A percentile compares a stretch with the other conserved stretches of the same genome.
Conservation (phyloP, 78 protist species). For the Protostelium mycophagum region DNA sequence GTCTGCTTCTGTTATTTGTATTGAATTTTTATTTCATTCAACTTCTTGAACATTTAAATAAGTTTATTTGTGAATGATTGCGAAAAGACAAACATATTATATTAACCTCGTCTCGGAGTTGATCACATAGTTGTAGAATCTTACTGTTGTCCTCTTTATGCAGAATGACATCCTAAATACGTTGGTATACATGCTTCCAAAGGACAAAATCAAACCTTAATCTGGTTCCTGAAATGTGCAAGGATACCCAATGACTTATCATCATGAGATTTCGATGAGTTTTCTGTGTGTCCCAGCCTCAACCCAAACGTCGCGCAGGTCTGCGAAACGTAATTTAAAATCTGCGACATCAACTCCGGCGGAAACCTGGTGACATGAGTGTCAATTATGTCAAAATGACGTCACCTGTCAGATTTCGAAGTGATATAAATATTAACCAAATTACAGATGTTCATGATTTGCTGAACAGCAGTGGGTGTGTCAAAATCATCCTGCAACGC, state of each 20-base stretch:
- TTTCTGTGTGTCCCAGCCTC: background rate
- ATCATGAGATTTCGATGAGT: background rate
- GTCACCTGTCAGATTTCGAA: background rate
- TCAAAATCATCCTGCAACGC: constrained; percentile 28
- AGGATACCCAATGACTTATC: background rate
- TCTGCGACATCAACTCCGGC: background rate
- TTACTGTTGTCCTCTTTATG: background rate
- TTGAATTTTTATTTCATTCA: background rate
- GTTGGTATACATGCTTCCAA: background rate
- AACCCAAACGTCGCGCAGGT: background rate
- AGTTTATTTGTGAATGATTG: background rate
- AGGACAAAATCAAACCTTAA: background rate
- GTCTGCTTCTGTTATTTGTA: too few species aligned
- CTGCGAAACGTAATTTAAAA: background rate
- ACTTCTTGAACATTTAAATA: background rate
- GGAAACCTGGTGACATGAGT: background rate
- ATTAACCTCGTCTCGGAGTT: background rate
- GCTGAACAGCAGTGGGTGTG: constrained; percentile 29
- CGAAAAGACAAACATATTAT: too few species aligned
- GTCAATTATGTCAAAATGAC: background rate
- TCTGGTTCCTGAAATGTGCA: background rate
- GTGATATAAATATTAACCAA: too few species aligned
- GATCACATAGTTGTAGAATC: background rate
- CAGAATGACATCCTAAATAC: background rate
- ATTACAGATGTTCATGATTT: background rate